Percentiles rank a stretch among this genome's conserved stretches.
These are phyloP conservation scores for Candida sanyaensis DNA, from an alignment of 1,139 yeast genomes.

Conservation along the genomic window DNA sequence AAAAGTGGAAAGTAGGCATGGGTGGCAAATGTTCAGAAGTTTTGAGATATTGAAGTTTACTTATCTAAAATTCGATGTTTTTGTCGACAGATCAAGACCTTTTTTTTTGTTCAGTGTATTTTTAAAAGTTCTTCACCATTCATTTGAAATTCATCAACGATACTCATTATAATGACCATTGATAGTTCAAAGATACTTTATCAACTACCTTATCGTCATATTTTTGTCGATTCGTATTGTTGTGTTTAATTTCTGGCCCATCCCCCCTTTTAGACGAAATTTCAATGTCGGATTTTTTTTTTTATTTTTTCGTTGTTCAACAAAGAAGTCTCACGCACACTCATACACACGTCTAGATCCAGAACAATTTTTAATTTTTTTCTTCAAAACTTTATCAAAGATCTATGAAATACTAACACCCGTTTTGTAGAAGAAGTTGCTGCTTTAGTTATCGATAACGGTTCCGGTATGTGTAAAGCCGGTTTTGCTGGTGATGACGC, in stretches of 20 bases:
- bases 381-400: neutral
- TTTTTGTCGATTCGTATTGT: neutral
- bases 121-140: neutral
- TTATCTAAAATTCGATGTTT: too few relatives aligned
- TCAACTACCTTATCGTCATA: neutral
- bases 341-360: neutral
- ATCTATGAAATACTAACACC: slow-evolving; percentile 22
- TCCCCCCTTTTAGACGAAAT: neutral
- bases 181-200: neutral
- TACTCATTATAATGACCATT: neutral
- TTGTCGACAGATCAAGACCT: neutral
- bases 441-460: slow-evolving; percentile 95
- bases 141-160: neutral
- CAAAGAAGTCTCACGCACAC: neutral
- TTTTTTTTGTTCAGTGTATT: neutral
- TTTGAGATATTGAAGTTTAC: too few relatives aligned
- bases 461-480: slow-evolving; percentile 99
- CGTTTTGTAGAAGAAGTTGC: slow-evolving; percentile 49
- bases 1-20: too few relatives aligned
- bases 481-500: slow-evolving; percentile 99
- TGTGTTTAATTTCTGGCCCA: neutral
- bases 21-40: neutral
- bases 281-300: neutral
- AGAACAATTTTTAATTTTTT: neutral
- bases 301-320: neutral